These are phyloP conservation scores for Hemileia vastatrix DNA, from an alignment of 1,284 basidiomycete genomes.

Conservation along the genomic window DNA sequence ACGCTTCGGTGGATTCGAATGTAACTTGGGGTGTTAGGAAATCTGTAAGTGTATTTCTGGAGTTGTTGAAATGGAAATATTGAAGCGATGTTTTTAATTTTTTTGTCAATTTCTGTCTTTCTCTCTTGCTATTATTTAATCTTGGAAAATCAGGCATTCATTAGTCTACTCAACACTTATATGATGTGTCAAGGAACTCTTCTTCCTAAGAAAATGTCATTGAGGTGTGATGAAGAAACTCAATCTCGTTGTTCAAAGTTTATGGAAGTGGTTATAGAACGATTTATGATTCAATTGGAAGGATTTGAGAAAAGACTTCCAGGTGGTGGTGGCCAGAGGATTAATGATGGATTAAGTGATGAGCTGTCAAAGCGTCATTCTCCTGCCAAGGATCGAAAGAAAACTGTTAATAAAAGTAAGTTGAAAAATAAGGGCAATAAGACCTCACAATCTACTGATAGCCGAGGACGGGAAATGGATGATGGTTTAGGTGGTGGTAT, in stretches of 20 bases:
- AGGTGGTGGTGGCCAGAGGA: conserved; percentile 12
- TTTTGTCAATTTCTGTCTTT: not conserved
- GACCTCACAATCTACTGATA: too few relatives aligned
- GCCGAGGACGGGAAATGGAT: too few relatives aligned
- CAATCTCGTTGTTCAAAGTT: conserved; percentile 35
- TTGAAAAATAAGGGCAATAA: not conserved
- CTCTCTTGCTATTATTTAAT: not conserved
- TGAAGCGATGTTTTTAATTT: not conserved
- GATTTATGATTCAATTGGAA: conserved; percentile 25
- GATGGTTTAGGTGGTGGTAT: too few relatives aligned
- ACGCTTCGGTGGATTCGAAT: not conserved
- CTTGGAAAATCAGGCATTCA: conserved; percentile 11
- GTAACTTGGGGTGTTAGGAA: too few relatives aligned
- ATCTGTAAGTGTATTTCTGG: too few relatives aligned
- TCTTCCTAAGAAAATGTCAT: conserved; percentile 24
- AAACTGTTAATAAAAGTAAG: conserved; percentile 15
- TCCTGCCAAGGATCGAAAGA: not conserved
- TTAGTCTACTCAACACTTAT: conserved; percentile 21
- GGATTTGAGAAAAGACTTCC: conserved; percentile 10
- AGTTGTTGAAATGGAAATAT: too few relatives aligned
- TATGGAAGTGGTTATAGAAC: conserved; percentile 34
- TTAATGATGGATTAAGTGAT: not conserved
- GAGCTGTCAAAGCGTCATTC: not conserved
- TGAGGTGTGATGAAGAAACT: conserved; percentile 30
- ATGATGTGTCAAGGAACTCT: conserved; percentile 8